These are phyloP conservation scores for Phaeotremella skinneri DNA, from an alignment of 768 basidiomycete genomes.

Conservation along the genomic window DNA sequence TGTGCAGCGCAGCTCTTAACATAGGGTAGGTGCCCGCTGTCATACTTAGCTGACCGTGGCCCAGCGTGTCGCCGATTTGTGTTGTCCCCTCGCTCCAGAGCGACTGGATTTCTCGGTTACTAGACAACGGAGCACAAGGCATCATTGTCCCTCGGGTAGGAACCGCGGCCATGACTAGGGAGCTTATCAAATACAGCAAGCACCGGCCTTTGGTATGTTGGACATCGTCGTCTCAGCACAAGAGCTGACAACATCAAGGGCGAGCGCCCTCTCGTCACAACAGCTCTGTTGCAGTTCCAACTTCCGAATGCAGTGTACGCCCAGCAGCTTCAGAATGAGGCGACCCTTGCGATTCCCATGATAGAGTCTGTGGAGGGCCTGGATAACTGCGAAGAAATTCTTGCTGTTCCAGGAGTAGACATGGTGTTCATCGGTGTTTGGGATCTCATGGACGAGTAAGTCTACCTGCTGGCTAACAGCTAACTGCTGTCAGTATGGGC, in stretches of 20 bases:
- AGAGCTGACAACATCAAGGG: too few relatives aligned
- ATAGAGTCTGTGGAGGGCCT: not conserved
- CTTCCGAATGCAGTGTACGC: not conserved
- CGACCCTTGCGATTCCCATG: not conserved
- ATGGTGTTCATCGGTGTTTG: constrained; percentile 2
- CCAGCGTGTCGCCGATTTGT: constrained; percentile 6
- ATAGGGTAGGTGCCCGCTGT: constrained; percentile 13
- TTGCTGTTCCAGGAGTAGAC: constrained; percentile 8
- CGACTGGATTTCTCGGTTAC: constrained; percentile 9
- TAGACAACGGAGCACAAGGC: constrained; percentile 9
- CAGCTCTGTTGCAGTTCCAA: not conserved
- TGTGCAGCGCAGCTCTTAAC: constrained; percentile 3
- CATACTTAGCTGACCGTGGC: too few relatives aligned
- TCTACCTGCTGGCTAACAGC: not conserved
- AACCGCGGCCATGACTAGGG: constrained; percentile 9
- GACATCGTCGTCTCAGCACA: too few relatives aligned
- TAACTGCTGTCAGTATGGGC: constrained; percentile 11
- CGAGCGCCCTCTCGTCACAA: not conserved
- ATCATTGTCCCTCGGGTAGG: constrained; percentile 13
- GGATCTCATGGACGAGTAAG: constrained; percentile 8
- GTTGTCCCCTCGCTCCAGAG: constrained; percentile 3
- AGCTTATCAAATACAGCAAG: not conserved
- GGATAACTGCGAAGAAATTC: constrained; percentile 6
- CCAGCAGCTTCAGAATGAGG: not conserved
- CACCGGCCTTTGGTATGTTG: too few relatives aligned